Evolutionary conservation across 176 grass and related monocot genomes (phyloP), one percentile per base, ranked within the genome.

Genomic region (Chrysopogon serrulatus): DNA sequence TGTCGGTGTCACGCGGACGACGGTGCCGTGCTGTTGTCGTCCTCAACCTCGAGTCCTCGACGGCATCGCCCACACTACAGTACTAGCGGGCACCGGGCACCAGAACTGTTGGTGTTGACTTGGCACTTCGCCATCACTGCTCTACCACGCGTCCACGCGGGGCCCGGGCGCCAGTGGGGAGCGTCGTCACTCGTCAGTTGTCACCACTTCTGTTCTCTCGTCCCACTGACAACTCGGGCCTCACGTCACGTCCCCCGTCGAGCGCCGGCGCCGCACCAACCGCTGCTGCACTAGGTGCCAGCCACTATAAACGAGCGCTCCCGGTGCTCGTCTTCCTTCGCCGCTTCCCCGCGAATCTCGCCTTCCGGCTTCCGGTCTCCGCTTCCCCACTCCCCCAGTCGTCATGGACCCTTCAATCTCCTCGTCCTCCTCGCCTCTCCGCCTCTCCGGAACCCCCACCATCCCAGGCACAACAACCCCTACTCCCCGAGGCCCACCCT

Each of bases 361-460:
- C 26, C 79, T 13, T 4, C 68, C 76, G 16, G n/a, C 77, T 76
- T 8, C 72, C n/a, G 0, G 53, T 44, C 21, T 35, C 65, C 59
- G 54, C 56, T 51, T 57, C 59, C 64, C 32, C 19, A n/a, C 4
- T 30, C 68, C 31, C 17, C 59, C 32, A 5, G 42, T 8, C 23
- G 5, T 79, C 67, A 90, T 90, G 88, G 79, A 86, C 57, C 63
- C 32, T 77, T 73, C 77, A 8, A 30, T 73, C 51, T 68, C 81
- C 40, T 23, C 59, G 11, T 28, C 71, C 33, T 39, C 83, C 12
- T 82, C 49, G 0, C 23, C 68, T 6, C 84, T 79, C 36, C 17
- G 47, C 5, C 8, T 59, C 54, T 12, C 79, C 27, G 4, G 36
- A 11, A 76, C 2, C 3, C 7, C 48, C 2, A 0, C 33, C 19